phyloP scores from a whole-genome alignment of 2,329 filamentous ascomycete genomes.

The Ophiocordyceps camponoti-rufipedis region DNA sequence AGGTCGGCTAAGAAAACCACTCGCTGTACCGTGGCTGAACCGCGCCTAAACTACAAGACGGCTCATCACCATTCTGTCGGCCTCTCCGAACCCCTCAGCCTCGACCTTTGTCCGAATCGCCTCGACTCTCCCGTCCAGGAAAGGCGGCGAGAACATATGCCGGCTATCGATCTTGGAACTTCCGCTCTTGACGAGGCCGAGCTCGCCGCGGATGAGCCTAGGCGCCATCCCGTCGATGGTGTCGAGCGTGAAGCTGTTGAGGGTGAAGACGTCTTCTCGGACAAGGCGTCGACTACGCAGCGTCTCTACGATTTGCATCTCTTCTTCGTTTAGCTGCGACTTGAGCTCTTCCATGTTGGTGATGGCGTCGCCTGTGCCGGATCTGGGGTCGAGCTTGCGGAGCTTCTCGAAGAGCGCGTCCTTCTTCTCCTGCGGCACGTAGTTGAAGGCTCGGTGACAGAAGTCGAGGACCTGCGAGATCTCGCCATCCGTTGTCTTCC shows the following conservation, averaged over 20 bases:
- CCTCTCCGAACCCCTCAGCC: no score
- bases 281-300: conserved; percentile 4
- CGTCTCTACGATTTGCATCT: conserved; percentile 2
- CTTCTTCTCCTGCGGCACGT: conserved; percentile 4
- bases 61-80: no score
- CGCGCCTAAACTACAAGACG: not conserved
- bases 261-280: conserved; percentile 4
- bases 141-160: not conserved
- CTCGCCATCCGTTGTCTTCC: conserved; percentile 12
- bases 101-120: not conserved
- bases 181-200: conserved; percentile 1
- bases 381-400: conserved; percentile 1
- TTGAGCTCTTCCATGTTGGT: not conserved
- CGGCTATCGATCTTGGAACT: not conserved
- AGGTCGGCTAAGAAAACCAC: no score
- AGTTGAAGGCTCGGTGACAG: conserved; percentile 12
- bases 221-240: conserved; percentile 4
- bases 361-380: not conserved
- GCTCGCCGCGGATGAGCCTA: conserved; percentile 2
- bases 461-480: conserved; percentile 15
- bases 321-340: conserved; percentile 3
- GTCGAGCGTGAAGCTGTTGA: conserved; percentile 5
- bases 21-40: no score
- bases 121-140: not conserved
- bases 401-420: conserved; percentile 5